Conservation (phyloP, 31 red algal genomes). For the Odonthalia washingtoniensis region DNA sequence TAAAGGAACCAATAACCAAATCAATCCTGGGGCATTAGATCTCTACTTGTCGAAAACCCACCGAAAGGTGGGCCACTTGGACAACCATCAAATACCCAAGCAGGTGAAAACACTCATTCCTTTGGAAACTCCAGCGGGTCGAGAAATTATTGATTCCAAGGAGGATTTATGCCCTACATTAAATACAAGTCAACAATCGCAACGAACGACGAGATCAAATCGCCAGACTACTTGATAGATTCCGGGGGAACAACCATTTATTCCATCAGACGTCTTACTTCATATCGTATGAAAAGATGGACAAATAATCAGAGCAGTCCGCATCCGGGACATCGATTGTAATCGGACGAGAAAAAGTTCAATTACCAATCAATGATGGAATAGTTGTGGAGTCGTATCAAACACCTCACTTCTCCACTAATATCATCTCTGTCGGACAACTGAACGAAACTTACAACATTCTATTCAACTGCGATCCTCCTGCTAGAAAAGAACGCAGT, state of each 20-base stretch:
- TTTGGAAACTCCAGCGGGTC: no score
- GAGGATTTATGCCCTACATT: no score
- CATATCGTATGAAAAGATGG: constrained; percentile 10
- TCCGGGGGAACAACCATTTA: constrained; percentile 49
- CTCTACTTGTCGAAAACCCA: no score
- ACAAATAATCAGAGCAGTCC: constrained; percentile 1
- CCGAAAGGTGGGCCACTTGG: no score
- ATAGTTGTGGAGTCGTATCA: constrained; percentile 40
- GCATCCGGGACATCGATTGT: constrained; percentile 7
- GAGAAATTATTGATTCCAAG: no score
- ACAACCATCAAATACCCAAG: no score
- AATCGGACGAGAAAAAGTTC: constrained; percentile 28
- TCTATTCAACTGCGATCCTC: constrained; percentile 22
- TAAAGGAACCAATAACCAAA: no score
- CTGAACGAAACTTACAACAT: neutral
- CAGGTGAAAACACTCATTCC: no score
- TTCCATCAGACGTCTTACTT: constrained; percentile 33
- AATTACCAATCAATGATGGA: constrained; percentile 1
- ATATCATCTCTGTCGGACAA: constrained; percentile 42
- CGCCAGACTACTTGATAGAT: neutral
- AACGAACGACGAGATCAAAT: neutral
- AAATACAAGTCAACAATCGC: no score
- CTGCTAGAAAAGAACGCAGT: neutral
- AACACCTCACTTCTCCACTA: constrained; percentile 20
- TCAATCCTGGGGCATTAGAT: no score